These are phyloP conservation scores for Whalleya microplaca DNA, from an alignment of 2,329 filamentous ascomycete genomes.

Conservation along the genomic window DNA sequence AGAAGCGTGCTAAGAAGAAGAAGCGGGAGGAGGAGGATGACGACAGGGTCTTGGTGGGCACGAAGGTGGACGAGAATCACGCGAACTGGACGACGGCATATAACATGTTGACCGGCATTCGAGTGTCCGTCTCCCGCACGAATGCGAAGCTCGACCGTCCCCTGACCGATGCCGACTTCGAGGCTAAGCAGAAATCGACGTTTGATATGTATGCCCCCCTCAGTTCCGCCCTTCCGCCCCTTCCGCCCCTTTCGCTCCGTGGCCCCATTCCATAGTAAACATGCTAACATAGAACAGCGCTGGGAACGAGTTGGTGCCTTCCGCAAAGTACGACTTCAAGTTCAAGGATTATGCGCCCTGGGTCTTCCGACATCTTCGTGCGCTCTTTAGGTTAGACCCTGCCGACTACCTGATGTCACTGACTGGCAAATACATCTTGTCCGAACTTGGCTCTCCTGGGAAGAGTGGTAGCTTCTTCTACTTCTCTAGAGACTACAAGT, in stretches of 20 bases:
- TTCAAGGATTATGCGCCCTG: slow-evolving; percentile 99
- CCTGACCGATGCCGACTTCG: slow-evolving; percentile 88
- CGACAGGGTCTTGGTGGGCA: slow-evolving; percentile 91
- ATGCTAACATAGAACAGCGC: slow-evolving; percentile 61
- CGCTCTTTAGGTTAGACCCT: slow-evolving; percentile 87
- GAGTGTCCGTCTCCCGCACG: slow-evolving; percentile 92
- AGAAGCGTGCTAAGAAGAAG: slow-evolving; percentile 87
- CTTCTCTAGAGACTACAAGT: slow-evolving; percentile 99
- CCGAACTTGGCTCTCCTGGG: slow-evolving; percentile 92
- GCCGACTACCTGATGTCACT: slow-evolving; percentile 98
- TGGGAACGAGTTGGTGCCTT: slow-evolving; percentile 95
- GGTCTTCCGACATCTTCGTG: slow-evolving; percentile 92
- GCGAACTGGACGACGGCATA: slow-evolving; percentile 98
- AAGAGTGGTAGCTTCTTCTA: slow-evolving; percentile 99
- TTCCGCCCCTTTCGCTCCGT: no score
- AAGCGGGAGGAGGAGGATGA: slow-evolving; percentile 88
- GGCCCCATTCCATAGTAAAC: no score
- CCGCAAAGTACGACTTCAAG: slow-evolving; percentile 99
- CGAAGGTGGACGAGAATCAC: slow-evolving; percentile 96
- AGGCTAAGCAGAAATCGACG: slow-evolving; percentile 94
- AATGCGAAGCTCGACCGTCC: slow-evolving; percentile 96
- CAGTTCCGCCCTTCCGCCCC: background rate
- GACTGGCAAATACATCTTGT: slow-evolving; percentile 98
- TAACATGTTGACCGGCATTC: slow-evolving; percentile 99
- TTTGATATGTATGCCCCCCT: slow-evolving; percentile 84